Percentiles rank a stretch among this genome's conserved stretches.
Conservation (phyloP, 1,139 yeast species). For the Suhomyces anneliseae region DNA sequence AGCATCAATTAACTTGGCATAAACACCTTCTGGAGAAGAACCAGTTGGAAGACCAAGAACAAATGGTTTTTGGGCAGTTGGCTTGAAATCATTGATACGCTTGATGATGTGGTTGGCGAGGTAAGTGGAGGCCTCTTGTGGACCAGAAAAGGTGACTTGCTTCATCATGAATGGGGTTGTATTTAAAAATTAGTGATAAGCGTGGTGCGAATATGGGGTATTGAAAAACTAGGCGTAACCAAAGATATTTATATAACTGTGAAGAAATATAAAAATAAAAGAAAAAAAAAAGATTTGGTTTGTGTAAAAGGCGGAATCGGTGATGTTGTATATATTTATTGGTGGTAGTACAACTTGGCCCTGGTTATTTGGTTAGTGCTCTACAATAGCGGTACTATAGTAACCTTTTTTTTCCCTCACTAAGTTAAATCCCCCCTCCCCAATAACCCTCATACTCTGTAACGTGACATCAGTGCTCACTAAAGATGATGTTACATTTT, state of each 20-base stretch:
- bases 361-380: background rate
- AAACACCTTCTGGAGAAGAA: conserved; percentile 63
- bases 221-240: too few species aligned
- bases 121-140: conserved; percentile 48
- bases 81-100: conserved; percentile 46
- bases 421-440: too few species aligned
- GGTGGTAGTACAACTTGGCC: background rate
- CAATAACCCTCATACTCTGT: background rate
- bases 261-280: too few species aligned
- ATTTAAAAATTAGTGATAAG: background rate
- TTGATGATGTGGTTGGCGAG: conserved; percentile 51
- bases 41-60: conserved; percentile 67
- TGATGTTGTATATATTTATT: too few species aligned
- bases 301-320: too few species aligned
- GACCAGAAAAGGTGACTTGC: conserved; percentile 40
- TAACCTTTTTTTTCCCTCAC: too few species aligned
- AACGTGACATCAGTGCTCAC: background rate
- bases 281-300: too few species aligned
- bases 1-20: conserved; percentile 47
- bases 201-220: background rate
- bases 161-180: conserved; percentile 23
- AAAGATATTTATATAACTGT: background rate
- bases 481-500: conserved; percentile 8
- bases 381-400: too few species aligned
- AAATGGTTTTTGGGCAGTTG: conserved; percentile 51